Evolutionary conservation across 345 rosid genomes (phyloP).

Genomic region (Rhizophora mangle): DNA sequence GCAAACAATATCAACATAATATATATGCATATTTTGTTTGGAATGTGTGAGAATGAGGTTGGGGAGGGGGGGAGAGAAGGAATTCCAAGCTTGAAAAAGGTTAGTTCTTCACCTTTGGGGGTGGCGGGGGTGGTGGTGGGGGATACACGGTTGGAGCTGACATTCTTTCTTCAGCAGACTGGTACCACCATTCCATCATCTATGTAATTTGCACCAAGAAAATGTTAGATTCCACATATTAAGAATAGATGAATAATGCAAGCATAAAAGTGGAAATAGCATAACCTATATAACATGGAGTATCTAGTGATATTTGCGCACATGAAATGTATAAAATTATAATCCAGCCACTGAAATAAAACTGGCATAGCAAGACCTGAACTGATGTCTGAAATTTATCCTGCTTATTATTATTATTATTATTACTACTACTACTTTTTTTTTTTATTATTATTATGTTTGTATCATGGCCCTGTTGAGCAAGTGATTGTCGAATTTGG

Average conservation of each 20-base stretch:
- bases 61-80: conserved; percentile 6
- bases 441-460: too few species aligned
- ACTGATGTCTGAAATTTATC: background rate
- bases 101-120: conserved; percentile 59
- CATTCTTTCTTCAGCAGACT: conserved; percentile 99
- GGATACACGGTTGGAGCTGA: conserved; percentile 97
- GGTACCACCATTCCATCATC: conserved; percentile 99
- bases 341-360: background rate
- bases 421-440: too few species aligned
- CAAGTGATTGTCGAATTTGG: too few species aligned
- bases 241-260: too few species aligned
- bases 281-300: too few species aligned
- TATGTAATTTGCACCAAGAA: conserved; percentile 22
- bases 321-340: background rate
- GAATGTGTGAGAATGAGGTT: background rate
- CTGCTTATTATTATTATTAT: too few species aligned
- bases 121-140: conserved; percentile 96
- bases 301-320: too few species aligned
- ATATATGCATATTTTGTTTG: too few species aligned
- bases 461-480: too few species aligned
- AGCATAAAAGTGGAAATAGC: too few species aligned
- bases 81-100: background rate
- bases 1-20: too few species aligned
- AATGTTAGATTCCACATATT: background rate
- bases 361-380: background rate